Base-by-base conservation (phyloP, 148 eudicot species). In the Nyssa sinensis region DNA sequence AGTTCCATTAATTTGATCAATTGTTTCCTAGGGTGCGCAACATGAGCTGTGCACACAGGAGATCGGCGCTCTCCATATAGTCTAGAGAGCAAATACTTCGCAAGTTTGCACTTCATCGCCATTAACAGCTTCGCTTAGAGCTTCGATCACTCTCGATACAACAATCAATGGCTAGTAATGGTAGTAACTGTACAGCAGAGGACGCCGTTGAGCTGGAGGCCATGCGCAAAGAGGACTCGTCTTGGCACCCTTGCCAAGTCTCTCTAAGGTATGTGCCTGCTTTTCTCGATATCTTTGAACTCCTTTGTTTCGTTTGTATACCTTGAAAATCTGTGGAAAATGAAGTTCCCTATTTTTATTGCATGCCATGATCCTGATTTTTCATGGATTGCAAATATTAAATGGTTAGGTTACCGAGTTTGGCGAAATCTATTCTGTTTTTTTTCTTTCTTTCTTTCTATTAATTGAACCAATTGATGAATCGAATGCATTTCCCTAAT, bases 211-310 rank as follows among this genome's bases (percentile, higher is more conserved):
- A 86, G 69, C 86, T 86, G 21, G 89, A 86, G 78, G 84, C 80
- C 51, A 77, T 82, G 85, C 86, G 86, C 71, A 79, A 47, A 76
- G 53, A 73, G 62, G 84, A 81, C 67, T 75, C 64, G 49, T 88
- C 92, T 78, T 88, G 92, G 92, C 89, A 88, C 62, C 88, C 88
- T 21, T 88, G 92, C 79, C 83, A 74, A 65, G 82, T 88, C 47
- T 88, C 87, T 74, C 80, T 86, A 72, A 66, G 88, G 91, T 88
- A 39, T 0, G 25, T 13, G 27, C 29, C 67, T 7, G 3, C 51
- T 62, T 17, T 62, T n/a, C 24, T 49, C 25, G 1, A 5, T 10
- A 12, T 51, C 7, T 21, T 5, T 23, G 49, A 39, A 19, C 47
- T 64, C 33, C 69, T 12, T 37, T 62, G n/a, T 33, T 57, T 1